Evolutionary conservation across 208 protist genomes (phyloP).

Genomic region (Trypanosoma brucei): DNA sequence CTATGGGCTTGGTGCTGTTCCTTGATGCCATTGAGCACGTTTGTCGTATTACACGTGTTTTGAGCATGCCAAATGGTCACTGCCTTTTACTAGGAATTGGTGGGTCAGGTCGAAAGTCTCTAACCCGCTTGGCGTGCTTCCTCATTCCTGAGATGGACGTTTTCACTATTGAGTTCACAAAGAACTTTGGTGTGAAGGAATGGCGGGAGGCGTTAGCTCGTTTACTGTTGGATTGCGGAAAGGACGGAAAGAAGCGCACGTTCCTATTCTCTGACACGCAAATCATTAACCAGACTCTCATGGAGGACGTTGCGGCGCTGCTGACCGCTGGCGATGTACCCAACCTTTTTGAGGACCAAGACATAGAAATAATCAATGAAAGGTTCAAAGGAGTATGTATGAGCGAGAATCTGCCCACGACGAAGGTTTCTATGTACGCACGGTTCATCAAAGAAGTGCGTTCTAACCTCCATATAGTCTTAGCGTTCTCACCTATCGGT

Average conservation of each 20-base stretch:
- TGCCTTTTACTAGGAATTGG: conserved; percentile 96
- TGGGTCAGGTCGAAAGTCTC: conserved; percentile 94
- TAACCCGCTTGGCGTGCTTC: conserved; percentile 93
- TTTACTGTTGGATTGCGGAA: conserved; percentile 91
- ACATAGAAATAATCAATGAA: conserved; percentile 94
- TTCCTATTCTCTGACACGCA: conserved; percentile 98
- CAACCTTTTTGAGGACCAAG: conserved; percentile 95
- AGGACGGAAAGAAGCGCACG: conserved; percentile 93
- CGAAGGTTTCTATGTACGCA: conserved; percentile 94
- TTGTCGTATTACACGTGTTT: conserved; percentile 92
- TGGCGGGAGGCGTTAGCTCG: conserved; percentile 95
- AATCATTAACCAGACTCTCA: conserved; percentile 93
- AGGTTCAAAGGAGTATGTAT: conserved; percentile 91
- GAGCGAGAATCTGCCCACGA: conserved; percentile 87
- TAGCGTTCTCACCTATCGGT: conserved; percentile 95
- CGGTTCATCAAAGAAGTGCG: conserved; percentile 93
- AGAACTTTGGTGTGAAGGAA: conserved; percentile 95
- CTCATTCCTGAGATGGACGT: conserved; percentile 92
- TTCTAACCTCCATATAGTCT: conserved; percentile 93
- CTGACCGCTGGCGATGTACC: conserved; percentile 96
- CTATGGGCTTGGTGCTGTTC: conserved; percentile 96
- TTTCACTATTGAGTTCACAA: conserved; percentile 96
- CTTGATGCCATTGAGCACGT: conserved; percentile 96
- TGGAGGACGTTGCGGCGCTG: conserved; percentile 97
- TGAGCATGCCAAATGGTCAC: conserved; percentile 93